Evolutionary conservation across 2,329 filamentous ascomycete genomes (phyloP).

Genomic region (Botrytis cinerea): DNA sequence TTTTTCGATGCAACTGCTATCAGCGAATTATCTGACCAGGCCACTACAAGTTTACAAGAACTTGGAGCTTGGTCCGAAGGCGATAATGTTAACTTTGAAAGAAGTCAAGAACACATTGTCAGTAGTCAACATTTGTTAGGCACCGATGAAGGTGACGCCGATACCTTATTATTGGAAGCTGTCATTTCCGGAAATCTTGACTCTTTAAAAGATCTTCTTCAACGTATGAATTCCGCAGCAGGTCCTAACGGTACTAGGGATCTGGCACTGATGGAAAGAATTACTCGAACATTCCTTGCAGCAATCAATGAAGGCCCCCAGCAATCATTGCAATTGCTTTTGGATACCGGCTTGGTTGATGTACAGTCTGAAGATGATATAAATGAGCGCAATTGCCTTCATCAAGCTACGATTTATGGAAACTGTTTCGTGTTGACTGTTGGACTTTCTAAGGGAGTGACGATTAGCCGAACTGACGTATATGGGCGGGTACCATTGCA

Average conservation of each 20-base stretch:
- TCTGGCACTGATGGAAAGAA: slow-evolving; percentile 64
- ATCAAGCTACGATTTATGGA: slow-evolving; percentile 95
- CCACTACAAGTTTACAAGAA: slow-evolving; percentile 92
- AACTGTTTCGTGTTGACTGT: slow-evolving; percentile 75
- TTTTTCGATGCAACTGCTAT: slow-evolving; percentile 98
- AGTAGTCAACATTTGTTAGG: slow-evolving; percentile 66
- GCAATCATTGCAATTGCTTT: slow-evolving; percentile 71
- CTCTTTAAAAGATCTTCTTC: slow-evolving; percentile 77
- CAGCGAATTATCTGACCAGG: slow-evolving; percentile 93
- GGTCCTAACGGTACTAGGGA: slow-evolving; percentile 61
- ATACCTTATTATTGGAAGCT: slow-evolving; percentile 84
- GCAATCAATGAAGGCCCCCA: slow-evolving; percentile 84
- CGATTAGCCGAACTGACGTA: slow-evolving; percentile 80
- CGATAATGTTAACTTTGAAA: slow-evolving; percentile 83
- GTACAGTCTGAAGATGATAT: slow-evolving; percentile 96
- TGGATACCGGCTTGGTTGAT: slow-evolving; percentile 81
- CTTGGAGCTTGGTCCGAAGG: slow-evolving; percentile 97
- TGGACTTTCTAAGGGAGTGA: slow-evolving; percentile 73
- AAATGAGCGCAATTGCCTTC: slow-evolving; percentile 93
- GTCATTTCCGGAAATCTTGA: slow-evolving; percentile 79
- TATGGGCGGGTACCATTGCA: slow-evolving; percentile 93
- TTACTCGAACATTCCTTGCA: slow-evolving; percentile 87
- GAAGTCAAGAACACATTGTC: slow-evolving; percentile 60
- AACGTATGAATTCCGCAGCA: slow-evolving; percentile 61
- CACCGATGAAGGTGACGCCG: slow-evolving; percentile 86